These are phyloP conservation scores for Coemansia sp. DNA, from an alignment of 192 early-diverging fungal species.

Conservation along the genomic window DNA sequence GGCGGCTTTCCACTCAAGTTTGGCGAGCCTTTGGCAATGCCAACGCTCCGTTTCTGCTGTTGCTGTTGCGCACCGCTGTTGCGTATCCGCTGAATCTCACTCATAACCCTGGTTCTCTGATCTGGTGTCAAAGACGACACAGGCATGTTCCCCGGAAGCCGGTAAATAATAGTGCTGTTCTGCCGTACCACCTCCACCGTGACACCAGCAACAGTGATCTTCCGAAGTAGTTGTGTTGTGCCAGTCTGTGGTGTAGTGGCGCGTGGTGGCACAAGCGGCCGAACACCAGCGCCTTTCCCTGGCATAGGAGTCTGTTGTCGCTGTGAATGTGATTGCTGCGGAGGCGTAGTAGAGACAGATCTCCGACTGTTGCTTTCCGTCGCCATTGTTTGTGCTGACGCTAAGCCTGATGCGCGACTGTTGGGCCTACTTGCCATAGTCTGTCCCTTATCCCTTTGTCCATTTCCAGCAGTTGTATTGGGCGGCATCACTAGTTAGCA, in stretches of 20 bases:
- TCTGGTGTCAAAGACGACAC: slow-evolving; percentile 50
- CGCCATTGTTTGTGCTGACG: neutral
- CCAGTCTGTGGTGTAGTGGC: neutral
- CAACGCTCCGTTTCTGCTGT: neutral
- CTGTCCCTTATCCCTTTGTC: slow-evolving; percentile 2
- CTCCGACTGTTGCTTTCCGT: neutral
- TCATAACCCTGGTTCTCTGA: slow-evolving; percentile 47
- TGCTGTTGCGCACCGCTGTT: slow-evolving; percentile 12
- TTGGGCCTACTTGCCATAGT: neutral
- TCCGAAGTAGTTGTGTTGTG: slow-evolving; percentile 32
- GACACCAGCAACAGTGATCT: slow-evolving; percentile 40
- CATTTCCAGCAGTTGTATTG: slow-evolving; percentile 6
- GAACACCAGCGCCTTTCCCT: neutral
- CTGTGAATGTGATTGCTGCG: neutral
- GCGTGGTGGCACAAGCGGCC: neutral
- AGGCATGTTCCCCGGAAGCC: slow-evolving; percentile 50
- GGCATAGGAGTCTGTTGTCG: neutral
- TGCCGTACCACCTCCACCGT: slow-evolving; percentile 51
- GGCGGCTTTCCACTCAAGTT: neutral
- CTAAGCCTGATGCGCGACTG: slow-evolving; percentile 14
- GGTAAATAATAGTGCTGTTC: slow-evolving; percentile 45
- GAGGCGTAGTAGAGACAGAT: neutral
- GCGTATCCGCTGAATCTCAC: slow-evolving; percentile 44
- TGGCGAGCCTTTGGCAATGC: neutral
- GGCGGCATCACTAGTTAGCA: slow-evolving; percentile 7